Percentiles rank a stretch among this genome's conserved stretches.
Evolutionary conservation across 2,329 filamentous ascomycete genomes (phyloP).

Genomic region (Paraphoma chrysanthemicola): DNA sequence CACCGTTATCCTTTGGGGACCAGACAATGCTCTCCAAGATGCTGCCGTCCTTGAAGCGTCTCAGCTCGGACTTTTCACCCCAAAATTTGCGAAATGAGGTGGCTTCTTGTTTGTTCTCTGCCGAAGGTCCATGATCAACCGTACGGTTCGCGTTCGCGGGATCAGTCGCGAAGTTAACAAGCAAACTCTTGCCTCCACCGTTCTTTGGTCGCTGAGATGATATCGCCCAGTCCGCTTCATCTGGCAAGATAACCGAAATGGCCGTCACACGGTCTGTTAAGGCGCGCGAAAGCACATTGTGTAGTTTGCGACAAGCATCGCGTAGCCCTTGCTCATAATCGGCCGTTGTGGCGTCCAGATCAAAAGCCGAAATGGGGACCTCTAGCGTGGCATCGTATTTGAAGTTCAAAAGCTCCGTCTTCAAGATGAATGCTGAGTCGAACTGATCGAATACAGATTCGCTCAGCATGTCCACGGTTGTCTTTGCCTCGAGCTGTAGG

Average conservation of each 20-base stretch:
- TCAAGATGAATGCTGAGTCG: conserved; percentile 79
- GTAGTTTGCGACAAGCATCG: conserved; percentile 63
- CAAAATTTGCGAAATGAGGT: conserved; percentile 87
- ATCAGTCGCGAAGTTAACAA: conserved; percentile 75
- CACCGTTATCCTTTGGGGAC: conserved; percentile 66
- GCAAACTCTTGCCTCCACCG: conserved; percentile 52
- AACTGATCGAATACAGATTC: conserved; percentile 81
- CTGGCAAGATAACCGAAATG: conserved; percentile 54
- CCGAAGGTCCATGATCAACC: conserved; percentile 86
- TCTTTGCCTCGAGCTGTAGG: conserved; percentile 75
- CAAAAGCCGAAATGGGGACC: conserved; percentile 45
- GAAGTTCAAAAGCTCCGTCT: conserved; percentile 58
- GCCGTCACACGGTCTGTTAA: conserved; percentile 76
- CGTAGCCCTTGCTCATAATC: conserved; percentile 35
- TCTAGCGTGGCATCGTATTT: conserved; percentile 63
- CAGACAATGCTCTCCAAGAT: conserved; percentile 93
- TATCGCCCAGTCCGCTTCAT: conserved; percentile 45
- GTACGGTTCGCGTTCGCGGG: conserved; percentile 73
- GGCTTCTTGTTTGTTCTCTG: conserved; percentile 84
- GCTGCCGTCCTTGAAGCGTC: conserved; percentile 93
- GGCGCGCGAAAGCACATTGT: conserved; percentile 71
- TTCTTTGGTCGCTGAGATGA: conserved; percentile 31
- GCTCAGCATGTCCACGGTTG: conserved; percentile 76
- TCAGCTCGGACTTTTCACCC: conserved; percentile 90
- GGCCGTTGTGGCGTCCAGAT: conserved; percentile 27